Evolutionary conservation across 176 grass and related monocot species (phyloP).

Genomic region (Chloris gayana): DNA sequence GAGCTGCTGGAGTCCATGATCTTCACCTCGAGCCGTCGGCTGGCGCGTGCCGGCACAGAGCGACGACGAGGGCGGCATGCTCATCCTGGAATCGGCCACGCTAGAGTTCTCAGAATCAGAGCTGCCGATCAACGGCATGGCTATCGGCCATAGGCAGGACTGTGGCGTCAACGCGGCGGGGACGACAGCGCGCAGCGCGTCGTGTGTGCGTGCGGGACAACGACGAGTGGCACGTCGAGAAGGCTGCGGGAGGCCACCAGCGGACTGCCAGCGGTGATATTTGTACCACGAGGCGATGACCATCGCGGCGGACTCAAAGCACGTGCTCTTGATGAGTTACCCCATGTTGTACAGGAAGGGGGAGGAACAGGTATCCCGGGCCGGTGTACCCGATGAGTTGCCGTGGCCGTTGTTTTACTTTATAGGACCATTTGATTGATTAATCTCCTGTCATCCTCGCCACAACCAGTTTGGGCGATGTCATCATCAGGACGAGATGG

Average conservation of each 20-base stretch:
- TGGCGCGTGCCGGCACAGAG: background rate
- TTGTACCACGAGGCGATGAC: background rate
- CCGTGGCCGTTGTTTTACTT: too few relatives aligned
- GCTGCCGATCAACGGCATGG: background rate
- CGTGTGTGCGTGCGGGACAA: background rate
- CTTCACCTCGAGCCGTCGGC: background rate
- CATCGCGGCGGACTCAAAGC: background rate
- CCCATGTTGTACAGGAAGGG: too few relatives aligned
- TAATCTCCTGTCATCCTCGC: too few relatives aligned
- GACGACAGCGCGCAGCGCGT: background rate
- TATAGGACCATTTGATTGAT: too few relatives aligned
- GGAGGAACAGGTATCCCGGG: too few relatives aligned
- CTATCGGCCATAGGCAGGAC: background rate
- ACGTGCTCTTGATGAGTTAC: slow-evolving; percentile 14
- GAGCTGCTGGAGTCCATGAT: background rate
- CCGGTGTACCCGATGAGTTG: too few relatives aligned
- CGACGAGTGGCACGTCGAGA: slow-evolving; percentile 26
- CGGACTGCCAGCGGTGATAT: background rate
- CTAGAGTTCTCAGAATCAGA: slow-evolving; percentile 11
- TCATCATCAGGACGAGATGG: too few relatives aligned
- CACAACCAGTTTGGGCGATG: too few relatives aligned
- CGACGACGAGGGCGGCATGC: background rate
- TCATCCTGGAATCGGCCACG: slow-evolving; percentile 19
- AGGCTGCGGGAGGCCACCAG: slow-evolving; percentile 14
- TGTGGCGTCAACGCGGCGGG: slow-evolving; percentile 2